These are phyloP conservation scores for Vitis hybrid DNA, from an alignment of 177 flowering plant genomes.

Conservation along the genomic window DNA sequence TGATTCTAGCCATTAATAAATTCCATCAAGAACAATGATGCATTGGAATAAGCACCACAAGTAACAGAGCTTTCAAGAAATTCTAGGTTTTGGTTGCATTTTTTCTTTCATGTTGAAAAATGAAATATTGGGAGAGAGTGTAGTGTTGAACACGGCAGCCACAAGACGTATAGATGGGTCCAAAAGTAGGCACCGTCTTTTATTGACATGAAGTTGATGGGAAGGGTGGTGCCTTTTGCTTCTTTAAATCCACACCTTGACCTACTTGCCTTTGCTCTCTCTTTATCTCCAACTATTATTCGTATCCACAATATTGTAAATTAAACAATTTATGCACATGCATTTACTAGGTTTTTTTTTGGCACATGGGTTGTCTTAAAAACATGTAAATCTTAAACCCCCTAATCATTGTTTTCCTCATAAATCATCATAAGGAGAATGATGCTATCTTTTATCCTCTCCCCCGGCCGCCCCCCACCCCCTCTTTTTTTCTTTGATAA, in stretches of 20 bases:
- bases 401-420: no score
- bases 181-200: constrained; percentile 44
- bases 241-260: constrained; percentile 9
- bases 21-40: no score
- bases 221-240: background rate
- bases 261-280: constrained; percentile 9
- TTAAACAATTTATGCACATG: background rate
- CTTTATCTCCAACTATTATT: background rate
- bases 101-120: constrained; percentile 22
- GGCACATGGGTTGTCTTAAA: background rate
- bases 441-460: no score
- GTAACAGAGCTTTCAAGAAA: constrained; percentile 7
- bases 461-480: no score
- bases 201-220: constrained; percentile 23
- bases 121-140: constrained; percentile 1
- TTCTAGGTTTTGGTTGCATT: constrained; percentile 9
- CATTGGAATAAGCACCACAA: no score
- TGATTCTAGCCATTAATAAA: no score
- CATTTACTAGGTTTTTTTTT: constrained; percentile 4
- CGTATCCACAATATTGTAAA: no score
- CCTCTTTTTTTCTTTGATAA: no score
- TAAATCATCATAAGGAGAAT: no score
- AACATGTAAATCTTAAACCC: no score
- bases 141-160: constrained; percentile 32
- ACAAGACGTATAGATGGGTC: constrained; percentile 13